phyloP scores from a whole-genome alignment of 345 rosid species.

The Salix arbutifolia region DNA sequence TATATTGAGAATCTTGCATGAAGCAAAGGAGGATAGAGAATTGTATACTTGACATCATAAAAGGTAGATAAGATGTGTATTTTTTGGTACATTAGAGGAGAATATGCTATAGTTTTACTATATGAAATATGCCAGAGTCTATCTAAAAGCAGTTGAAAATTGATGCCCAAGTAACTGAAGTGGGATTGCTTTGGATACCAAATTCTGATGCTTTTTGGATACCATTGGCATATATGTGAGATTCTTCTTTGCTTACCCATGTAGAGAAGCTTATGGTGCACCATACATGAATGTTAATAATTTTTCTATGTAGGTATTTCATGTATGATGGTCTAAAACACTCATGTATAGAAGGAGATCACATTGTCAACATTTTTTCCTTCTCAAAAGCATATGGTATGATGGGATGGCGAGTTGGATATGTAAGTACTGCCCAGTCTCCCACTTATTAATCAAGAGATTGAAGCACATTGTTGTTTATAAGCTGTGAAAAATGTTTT shows the following conservation, averaged over 20 bases:
- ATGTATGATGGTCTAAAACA: slow-evolving; percentile 90
- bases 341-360: slow-evolving; percentile 82
- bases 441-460: not conserved
- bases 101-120: too few species aligned
- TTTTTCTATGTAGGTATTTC: slow-evolving; percentile 66
- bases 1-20: too few species aligned
- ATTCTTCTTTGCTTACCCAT: not conserved
- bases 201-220: slow-evolving; percentile 1
- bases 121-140: not conserved
- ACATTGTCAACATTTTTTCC: slow-evolving; percentile 87
- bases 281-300: slow-evolving; percentile 1
- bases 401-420: slow-evolving; percentile 99
- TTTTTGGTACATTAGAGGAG: too few species aligned
- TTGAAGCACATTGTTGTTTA: not conserved
- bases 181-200: not conserved
- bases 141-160: not conserved
- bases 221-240: not conserved
- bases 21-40: too few species aligned
- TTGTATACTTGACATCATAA: too few species aligned
- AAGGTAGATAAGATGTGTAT: too few species aligned
- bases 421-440: slow-evolving; percentile 49
- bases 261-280: not conserved
- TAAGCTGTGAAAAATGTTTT: not conserved
- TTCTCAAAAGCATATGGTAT: slow-evolving; percentile 98
- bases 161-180: not conserved